Percentiles rank a stretch among this genome's conserved stretches.
Evolutionary conservation across 129 eudicot genomes (phyloP).

Genomic region (Rutidosis leptorrhynchoides): DNA sequence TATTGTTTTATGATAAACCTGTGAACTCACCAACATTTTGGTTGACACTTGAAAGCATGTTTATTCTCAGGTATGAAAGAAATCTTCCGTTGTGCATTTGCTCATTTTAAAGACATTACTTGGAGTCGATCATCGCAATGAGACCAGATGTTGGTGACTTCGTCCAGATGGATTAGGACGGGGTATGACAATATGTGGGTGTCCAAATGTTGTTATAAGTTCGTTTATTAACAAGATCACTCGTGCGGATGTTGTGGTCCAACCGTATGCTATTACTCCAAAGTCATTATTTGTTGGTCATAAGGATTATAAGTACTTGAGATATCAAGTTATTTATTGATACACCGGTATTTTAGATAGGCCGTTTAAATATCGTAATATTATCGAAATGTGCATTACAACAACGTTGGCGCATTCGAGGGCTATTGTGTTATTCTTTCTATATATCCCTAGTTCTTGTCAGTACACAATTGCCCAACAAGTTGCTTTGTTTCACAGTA

Average conservation of each 20-base stretch:
- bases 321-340: conserved; percentile 95
- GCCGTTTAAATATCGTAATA: conserved; percentile 90
- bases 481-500: conserved; percentile 82
- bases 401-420: conserved; percentile 89
- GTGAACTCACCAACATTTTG: no score
- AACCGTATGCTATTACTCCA: conserved; percentile 91
- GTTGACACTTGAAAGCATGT: no score
- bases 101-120: no score
- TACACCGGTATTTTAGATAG: conserved; percentile 94
- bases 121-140: no score
- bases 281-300: conserved; percentile 94
- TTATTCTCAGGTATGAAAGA: no score
- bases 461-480: conserved; percentile 84
- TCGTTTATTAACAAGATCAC: conserved; percentile 90
- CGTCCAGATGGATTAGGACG: no score
- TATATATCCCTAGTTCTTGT: conserved; percentile 83
- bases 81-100: no score
- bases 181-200: conserved; percentile 98
- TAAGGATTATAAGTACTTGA: conserved; percentile 73
- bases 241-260: conserved; percentile 92
- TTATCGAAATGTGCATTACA: conserved; percentile 90
- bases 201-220: conserved; percentile 94
- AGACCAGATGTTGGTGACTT: no score
- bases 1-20: no score
- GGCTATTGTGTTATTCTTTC: conserved; percentile 83